Evolutionary conservation across 1,284 basidiomycete species (phyloP), one percentile per base, ranked within the genome.

Genomic region (Rhodotorula sp.): DNA sequence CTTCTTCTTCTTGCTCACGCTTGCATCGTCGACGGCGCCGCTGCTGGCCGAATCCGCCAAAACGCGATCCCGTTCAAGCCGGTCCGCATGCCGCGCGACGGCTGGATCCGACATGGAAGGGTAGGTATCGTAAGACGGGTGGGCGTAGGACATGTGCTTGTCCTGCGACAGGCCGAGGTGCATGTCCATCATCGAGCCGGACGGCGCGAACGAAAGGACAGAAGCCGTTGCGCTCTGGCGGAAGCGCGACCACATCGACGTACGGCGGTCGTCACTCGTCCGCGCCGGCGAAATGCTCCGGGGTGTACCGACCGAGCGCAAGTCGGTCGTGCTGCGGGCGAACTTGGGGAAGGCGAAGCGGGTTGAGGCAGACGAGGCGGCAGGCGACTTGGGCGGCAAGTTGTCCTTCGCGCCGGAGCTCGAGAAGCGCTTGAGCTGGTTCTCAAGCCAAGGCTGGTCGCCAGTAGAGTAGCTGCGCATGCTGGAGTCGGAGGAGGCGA

Each of bases 151-250:
- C 52, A 36, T 29, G 62, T 75, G 72, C 64, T 71, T 68, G 59
- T 79, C 78, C 57, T 75, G 75, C 39, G 72, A 72, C 34, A 81
- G 72, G 7, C 77, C 80, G 19, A 82, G 74, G 59, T 82, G 81
- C 81, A 82, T 82, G 59, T 82, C 81, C 68, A 81, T 73, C 80
- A 82, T 82, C 30, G 75, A 77, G 20, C 80, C 81, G 34, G 78
- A 80, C 48, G 78, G 78, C 48, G 80, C 79, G 46, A 80, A 77
- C 27, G 80, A 81, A 46, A 76, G 49, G 24, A 77, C 77, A 29
- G 73, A 78, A 58, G 73, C 75, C 53, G 39, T 73, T 27, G 64
- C 76, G 67, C 54, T 68, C 44, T 72, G 71, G 32, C 67, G 76
- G 72, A 74, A 77, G 44, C 59, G 67, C 59, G 36, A 74, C 72